A percentile compares a stretch with the other conserved stretches of the same genome.
Conservation (phyloP, 2,329 filamentous ascomycete species). For the Colletotrichum lupini region DNA sequence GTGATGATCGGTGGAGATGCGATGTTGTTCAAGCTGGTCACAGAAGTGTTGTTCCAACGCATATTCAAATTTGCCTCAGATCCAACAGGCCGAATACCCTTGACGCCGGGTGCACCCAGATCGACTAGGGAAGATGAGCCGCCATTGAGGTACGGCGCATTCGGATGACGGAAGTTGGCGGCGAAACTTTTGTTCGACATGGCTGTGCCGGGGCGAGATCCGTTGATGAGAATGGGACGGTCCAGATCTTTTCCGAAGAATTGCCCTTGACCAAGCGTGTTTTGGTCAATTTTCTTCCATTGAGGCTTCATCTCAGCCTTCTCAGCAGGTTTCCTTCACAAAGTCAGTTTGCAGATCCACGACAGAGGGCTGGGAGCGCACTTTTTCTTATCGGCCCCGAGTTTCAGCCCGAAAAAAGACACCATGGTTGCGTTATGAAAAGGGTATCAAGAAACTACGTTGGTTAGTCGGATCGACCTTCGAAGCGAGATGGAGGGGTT, state of each 20-base stretch:
- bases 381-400: conserved; percentile 68
- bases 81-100: conserved; percentile 45
- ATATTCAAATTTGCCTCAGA: conserved; percentile 54
- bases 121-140: conserved; percentile 59
- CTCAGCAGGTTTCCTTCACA: conserved; percentile 37
- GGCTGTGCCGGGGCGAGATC: conserved; percentile 48
- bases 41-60: conserved; percentile 48
- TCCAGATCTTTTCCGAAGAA: conserved; percentile 49
- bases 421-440: conserved; percentile 56
- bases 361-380: conserved; percentile 35
- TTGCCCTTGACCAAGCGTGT: conserved; percentile 47
- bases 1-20: conserved; percentile 43
- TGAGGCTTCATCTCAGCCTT: conserved; percentile 37
- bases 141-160: conserved; percentile 49
- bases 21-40: conserved; percentile 45
- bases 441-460: conserved; percentile 23
- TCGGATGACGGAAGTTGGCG: conserved; percentile 37
- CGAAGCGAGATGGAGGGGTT: conserved; percentile 13
- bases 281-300: conserved; percentile 48
- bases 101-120: conserved; percentile 45
- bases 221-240: conserved; percentile 46
- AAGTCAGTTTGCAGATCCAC: not conserved
- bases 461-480: conserved; percentile 1
- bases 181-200: conserved; percentile 44
- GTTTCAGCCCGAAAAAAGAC: conserved; percentile 68